Evolutionary conservation across 305 asterid species (phyloP).

Genomic region (Fraxinus ornus): DNA sequence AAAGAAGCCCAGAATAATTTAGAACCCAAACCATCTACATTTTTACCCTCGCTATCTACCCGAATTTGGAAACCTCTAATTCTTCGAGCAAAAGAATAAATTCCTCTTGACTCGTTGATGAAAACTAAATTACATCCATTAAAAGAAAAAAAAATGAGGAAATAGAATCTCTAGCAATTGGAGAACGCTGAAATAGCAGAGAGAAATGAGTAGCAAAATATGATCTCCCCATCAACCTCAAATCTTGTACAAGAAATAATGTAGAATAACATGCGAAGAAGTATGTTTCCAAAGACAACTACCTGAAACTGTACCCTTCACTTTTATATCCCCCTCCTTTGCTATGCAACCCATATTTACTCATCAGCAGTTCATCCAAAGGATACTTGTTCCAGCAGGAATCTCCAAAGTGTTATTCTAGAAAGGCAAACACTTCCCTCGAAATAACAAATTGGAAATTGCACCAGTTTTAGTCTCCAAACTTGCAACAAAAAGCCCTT

Average conservation of each 20-base stretch:
- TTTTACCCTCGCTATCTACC: background rate
- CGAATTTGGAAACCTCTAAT: background rate
- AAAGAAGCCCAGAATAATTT: too few species aligned
- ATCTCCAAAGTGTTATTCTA: background rate
- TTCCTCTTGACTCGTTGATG: background rate
- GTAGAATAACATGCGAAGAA: background rate
- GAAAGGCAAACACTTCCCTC: background rate
- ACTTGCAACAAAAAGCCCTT: background rate
- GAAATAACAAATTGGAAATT: background rate
- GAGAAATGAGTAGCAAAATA: background rate
- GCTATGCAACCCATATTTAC: background rate
- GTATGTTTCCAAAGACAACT: background rate
- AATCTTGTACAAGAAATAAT: background rate
- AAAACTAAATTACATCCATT: background rate
- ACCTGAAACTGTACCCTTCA: background rate
- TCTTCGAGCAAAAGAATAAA: background rate
- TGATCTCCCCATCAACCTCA: background rate
- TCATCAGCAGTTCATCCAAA: background rate
- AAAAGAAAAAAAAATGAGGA: background rate
- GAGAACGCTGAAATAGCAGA: too few species aligned
- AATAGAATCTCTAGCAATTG: background rate
- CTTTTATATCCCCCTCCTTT: background rate
- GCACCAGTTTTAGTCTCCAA: background rate
- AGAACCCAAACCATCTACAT: background rate
- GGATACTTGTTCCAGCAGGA: background rate